phyloP scores from a whole-genome alignment of 768 basidiomycete genomes.

The Leucocoprinus sp. region DNA sequence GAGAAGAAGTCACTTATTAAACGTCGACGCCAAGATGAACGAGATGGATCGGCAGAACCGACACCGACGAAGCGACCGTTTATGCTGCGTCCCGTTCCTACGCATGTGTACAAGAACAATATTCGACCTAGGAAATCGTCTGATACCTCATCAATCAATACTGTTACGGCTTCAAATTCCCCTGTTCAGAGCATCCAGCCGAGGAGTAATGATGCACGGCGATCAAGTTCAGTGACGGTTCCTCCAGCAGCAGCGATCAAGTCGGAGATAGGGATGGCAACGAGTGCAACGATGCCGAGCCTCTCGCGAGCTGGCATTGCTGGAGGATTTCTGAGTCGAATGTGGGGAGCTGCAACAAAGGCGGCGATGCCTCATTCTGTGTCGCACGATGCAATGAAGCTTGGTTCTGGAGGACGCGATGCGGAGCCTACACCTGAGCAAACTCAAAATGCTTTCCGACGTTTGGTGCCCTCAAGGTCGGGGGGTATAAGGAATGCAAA shows the following conservation, averaged over 20 bases:
- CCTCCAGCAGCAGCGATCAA: conserved; percentile 21
- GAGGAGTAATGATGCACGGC: conserved; percentile 5
- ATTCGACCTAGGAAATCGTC: conserved; percentile 33
- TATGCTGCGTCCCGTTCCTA: conserved; percentile 37
- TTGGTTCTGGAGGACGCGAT: neutral
- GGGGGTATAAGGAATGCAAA: conserved; percentile 3
- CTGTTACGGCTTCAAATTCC: conserved; percentile 26
- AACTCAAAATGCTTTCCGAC: conserved; percentile 3
- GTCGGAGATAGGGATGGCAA: conserved; percentile 18
- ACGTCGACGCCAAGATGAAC: conserved; percentile 10
- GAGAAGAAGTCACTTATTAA: conserved; percentile 23
- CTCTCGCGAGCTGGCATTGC: conserved; percentile 23
- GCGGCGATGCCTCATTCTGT: conserved; percentile 5
- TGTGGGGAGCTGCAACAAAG: conserved; percentile 56
- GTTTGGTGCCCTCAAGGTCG: conserved; percentile 8
- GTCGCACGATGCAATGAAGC: neutral
- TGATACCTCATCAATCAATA: conserved; percentile 44
- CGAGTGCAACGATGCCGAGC: conserved; percentile 26
- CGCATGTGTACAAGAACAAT: conserved; percentile 19
- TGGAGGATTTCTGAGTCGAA: conserved; percentile 57
- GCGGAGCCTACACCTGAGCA: conserved; percentile 1
- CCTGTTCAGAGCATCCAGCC: conserved; percentile 13
- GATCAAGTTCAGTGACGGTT: conserved; percentile 13
- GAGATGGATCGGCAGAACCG: conserved; percentile 17
- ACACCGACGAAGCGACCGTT: conserved; percentile 33